A percentile compares a stretch with the other conserved stretches of the same genome.
Evolutionary conservation across 1,284 basidiomycete species (phyloP).

Genomic region (Ganoderma lucidum): DNA sequence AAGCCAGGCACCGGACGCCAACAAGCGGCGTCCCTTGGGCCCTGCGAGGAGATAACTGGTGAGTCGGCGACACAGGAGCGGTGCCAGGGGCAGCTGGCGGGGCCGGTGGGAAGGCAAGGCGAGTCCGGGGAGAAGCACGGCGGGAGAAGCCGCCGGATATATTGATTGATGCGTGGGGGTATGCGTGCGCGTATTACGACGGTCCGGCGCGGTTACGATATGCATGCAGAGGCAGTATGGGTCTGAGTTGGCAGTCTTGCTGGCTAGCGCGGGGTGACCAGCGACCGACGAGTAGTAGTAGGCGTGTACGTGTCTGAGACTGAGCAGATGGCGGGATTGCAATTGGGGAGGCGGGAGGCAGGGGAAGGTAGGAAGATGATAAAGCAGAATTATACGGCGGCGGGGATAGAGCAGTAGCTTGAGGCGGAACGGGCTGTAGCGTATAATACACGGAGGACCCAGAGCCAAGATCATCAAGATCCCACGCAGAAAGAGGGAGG

Average conservation of each 20-base stretch:
- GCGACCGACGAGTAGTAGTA: constrained; percentile 6
- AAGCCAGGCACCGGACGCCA: background rate
- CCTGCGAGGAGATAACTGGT: background rate
- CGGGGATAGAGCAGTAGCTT: constrained; percentile 4
- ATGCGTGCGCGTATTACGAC: constrained; percentile 30
- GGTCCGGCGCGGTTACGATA: constrained; percentile 17
- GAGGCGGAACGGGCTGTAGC: constrained; percentile 11
- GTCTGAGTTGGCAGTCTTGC: constrained; percentile 4
- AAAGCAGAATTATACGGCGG: constrained; percentile 11
- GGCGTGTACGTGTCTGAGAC: background rate
- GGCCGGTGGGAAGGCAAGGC: background rate
- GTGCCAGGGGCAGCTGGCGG: background rate
- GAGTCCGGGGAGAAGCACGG: constrained; percentile 5
- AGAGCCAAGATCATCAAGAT: constrained; percentile 34
- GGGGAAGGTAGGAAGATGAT: constrained; percentile 7
- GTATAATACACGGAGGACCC: constrained; percentile 29
- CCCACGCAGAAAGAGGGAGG: constrained; percentile 17
- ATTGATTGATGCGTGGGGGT: constrained; percentile 21
- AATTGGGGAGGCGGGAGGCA: background rate
- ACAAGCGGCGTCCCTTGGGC: background rate
- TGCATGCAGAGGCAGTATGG: background rate
- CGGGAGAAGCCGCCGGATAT: constrained; percentile 21
- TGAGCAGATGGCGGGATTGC: background rate
- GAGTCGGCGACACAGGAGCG: background rate
- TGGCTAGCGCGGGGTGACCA: constrained; percentile 9